Evolutionary conservation across 495 filamentous ascomycete genomes (phyloP).

Genomic region (Lepidopterella palustris): DNA sequence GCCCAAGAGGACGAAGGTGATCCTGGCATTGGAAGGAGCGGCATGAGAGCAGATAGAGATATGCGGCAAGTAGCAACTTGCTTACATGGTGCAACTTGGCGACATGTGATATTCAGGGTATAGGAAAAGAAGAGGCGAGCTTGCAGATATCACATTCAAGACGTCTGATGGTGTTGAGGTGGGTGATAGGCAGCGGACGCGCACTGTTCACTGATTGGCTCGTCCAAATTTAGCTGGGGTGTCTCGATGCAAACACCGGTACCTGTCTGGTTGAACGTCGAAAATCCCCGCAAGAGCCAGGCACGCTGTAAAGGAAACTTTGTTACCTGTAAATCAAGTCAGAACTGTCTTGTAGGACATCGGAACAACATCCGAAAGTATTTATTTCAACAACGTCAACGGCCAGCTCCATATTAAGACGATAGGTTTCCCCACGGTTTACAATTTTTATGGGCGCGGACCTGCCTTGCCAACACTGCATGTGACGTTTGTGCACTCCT

Average conservation of each 20-base stretch:
- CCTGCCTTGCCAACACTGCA: neutral
- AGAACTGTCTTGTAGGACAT: too few relatives aligned
- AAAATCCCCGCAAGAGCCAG: neutral
- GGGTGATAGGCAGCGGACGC: neutral
- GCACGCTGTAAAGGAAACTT: too few relatives aligned
- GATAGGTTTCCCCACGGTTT: neutral
- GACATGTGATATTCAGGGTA: neutral
- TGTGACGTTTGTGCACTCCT: too few relatives aligned
- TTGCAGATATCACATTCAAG: neutral
- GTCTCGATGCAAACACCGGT: neutral
- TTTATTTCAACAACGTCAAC: too few relatives aligned
- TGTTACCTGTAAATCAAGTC: too few relatives aligned
- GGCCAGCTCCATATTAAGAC: too few relatives aligned
- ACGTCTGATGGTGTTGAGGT: neutral
- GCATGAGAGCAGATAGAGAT: slow-evolving; percentile 7
- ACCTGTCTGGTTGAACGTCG: neutral
- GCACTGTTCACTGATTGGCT: neutral
- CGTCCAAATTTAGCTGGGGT: neutral
- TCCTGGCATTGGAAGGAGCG: slow-evolving; percentile 62
- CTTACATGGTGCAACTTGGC: neutral
- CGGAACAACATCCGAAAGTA: too few relatives aligned
- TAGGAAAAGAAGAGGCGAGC: neutral
- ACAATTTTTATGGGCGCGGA: neutral
- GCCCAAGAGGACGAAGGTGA: slow-evolving; percentile 69
- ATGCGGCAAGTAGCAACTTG: neutral